Conservation (phyloP, 2,329 filamentous ascomycete species). For the Hypocreales sp. region DNA sequence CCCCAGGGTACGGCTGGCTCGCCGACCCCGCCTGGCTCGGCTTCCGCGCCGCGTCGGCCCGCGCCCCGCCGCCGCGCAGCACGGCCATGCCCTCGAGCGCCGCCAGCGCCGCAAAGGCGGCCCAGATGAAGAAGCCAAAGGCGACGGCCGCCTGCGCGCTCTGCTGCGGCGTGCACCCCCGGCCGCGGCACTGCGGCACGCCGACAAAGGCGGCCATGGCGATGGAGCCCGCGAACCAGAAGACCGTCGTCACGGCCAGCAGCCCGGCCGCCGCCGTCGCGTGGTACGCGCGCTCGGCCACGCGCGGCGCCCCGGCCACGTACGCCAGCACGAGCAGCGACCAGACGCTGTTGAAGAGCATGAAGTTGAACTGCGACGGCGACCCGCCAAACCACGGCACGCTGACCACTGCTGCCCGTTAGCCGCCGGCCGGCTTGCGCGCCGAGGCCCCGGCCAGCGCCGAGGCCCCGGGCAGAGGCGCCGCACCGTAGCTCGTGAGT, state of each 20-base stretch:
- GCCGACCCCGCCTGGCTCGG: too few relatives aligned
- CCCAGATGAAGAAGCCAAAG: slow-evolving; percentile 51
- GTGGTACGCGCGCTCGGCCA: slow-evolving; percentile 45
- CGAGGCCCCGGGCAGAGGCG: background rate
- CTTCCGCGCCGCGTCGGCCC: slow-evolving; percentile 11
- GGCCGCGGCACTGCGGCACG: slow-evolving; percentile 35
- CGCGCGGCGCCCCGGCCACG: slow-evolving; percentile 50
- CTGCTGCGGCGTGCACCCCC: slow-evolving; percentile 30
- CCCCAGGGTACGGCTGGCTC: slow-evolving; percentile 1
- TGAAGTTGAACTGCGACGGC: slow-evolving; percentile 53
- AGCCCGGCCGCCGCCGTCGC: slow-evolving; percentile 49
- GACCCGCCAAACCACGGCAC: slow-evolving; percentile 8
- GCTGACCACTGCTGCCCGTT: slow-evolving; percentile 3
- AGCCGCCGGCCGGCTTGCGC: too few relatives aligned
- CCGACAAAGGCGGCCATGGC: slow-evolving; percentile 54
- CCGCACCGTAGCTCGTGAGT: slow-evolving; percentile 1
- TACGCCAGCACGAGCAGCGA: slow-evolving; percentile 57
- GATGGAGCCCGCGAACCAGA: slow-evolving; percentile 82
- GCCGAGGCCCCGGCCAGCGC: too few relatives aligned
- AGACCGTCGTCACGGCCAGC: slow-evolving; percentile 61
- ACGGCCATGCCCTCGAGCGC: slow-evolving; percentile 29
- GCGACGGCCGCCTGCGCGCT: slow-evolving; percentile 47
- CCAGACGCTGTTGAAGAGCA: slow-evolving; percentile 69
- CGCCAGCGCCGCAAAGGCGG: slow-evolving; percentile 29
- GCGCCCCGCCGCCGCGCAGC: slow-evolving; percentile 16